phyloP scores from a whole-genome alignment of 139 green algal species.

The Chlorella ohadii region DNA sequence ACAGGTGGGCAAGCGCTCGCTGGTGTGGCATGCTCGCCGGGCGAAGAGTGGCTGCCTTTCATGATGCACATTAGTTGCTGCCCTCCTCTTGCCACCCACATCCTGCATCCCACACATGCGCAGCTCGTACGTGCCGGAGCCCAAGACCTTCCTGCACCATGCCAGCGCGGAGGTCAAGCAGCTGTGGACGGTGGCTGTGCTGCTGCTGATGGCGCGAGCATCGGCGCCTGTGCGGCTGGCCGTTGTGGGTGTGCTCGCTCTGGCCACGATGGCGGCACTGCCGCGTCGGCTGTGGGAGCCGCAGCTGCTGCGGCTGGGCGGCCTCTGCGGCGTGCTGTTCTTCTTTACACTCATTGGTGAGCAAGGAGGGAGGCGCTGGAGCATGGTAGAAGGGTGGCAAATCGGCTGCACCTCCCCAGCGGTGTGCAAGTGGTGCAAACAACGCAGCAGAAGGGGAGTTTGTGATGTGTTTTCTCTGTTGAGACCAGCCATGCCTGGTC shows the following conservation, averaged over 20 bases:
- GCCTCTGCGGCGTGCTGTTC: conserved; percentile 39
- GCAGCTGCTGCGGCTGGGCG: conserved; percentile 38
- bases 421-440: too few relatives aligned
- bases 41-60: too few relatives aligned
- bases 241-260: conserved; percentile 13
- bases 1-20: conserved; percentile 21
- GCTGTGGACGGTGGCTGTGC: conserved; percentile 39
- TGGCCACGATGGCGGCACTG: conserved; percentile 16
- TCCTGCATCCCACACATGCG: background rate
- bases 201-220: conserved; percentile 30
- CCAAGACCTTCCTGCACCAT: conserved; percentile 39
- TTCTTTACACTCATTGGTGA: conserved; percentile 36
- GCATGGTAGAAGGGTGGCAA: too few relatives aligned
- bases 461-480: too few relatives aligned
- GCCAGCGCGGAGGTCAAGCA: conserved; percentile 44
- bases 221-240: conserved; percentile 12
- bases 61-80: background rate
- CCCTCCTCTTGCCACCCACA: background rate
- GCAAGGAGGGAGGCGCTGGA: background rate
- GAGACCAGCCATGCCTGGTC: too few relatives aligned
- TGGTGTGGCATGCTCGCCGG: too few relatives aligned
- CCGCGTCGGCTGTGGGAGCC: conserved; percentile 38
- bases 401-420: too few relatives aligned
- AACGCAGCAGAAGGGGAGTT: too few relatives aligned
- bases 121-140: conserved; percentile 46